Evolutionary conservation across 805 yeast species (phyloP), one percentile per base, ranked within the genome.

Genomic region (Ogataea thermomethanolica): DNA sequence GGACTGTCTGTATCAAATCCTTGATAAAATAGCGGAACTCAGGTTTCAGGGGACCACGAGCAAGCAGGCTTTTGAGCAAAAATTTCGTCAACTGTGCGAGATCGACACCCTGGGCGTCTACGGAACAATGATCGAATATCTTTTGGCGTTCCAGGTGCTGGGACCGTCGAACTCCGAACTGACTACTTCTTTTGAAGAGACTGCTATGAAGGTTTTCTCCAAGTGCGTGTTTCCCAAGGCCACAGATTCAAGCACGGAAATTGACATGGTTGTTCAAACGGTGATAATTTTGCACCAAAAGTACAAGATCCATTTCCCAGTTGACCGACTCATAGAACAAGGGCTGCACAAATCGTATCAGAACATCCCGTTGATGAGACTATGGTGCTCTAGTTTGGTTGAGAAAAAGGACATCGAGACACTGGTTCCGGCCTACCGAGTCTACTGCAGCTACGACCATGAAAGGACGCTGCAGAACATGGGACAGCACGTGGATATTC

Each of bases 271-370:
- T 13, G 59, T 59, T 41, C 62, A 56, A 29, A 50, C 54, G 33
- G 57, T 53, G 26, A 50, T 56, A 9, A 44, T 48, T 17, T 33
- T 50, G n/a, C 31, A 40, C 12, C 39, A 35, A 3, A 43, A 43
- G 20, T 48, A 26, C n/a, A 40, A 35, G 7, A 38, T 39, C 2
- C 32, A 46, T 8, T 15, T 55, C 2, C 46, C 58, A 2, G 52
- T 64, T 54, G 44, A 48, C 8, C 43, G 35, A 5, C 58, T 57
- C 47, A 56, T 62, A 12, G 57, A 59, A 8, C 38, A 47, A 4
- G 67, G 73, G 1, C 59, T 73, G 36, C 53, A 60, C 11, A 67
- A 62, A 34, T 72, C 79, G 0, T 76, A 74, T 42, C 80, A 74
- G 49, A 72, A 61, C 66, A 29, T 55, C 59, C 29, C 63, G 51